Evolutionary conservation across 805 yeast species (phyloP).

Genomic region (Zygotorulaspora sp.): DNA sequence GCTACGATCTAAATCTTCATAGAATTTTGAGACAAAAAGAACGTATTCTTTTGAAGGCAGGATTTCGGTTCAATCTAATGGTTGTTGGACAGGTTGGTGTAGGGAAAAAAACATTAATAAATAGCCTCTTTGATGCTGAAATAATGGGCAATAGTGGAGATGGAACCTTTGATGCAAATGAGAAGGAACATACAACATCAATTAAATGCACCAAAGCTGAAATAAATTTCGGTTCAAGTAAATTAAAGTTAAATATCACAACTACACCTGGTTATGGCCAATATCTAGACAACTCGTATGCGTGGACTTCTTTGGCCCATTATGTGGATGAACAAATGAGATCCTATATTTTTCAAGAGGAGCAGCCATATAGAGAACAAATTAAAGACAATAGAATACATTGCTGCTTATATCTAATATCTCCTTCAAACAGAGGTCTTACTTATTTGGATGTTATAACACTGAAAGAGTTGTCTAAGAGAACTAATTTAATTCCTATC

Average conservation of each 20-base stretch:
- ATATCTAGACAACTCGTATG: constrained; percentile 55
- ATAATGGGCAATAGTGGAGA: constrained; percentile 41
- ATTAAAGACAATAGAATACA: constrained; percentile 69
- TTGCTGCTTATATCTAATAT: constrained; percentile 77
- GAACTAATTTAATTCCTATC: constrained; percentile 80
- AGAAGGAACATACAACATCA: constrained; percentile 14
- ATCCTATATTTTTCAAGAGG: constrained; percentile 65
- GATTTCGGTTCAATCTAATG: constrained; percentile 75
- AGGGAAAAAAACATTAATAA: constrained; percentile 77
- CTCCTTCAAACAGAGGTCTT: constrained; percentile 60
- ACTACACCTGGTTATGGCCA: constrained; percentile 81
- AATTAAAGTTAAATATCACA: constrained; percentile 55
- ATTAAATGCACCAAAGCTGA: constrained; percentile 20
- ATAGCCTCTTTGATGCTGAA: constrained; percentile 63
- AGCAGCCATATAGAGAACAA: constrained; percentile 57
- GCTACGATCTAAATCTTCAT: constrained; percentile 25
- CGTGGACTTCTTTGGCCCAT: constrained; percentile 65
- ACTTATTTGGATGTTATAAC: constrained; percentile 65
- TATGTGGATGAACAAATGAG: constrained; percentile 79
- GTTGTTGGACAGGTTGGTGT: constrained; percentile 83
- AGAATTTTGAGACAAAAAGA: constrained; percentile 32
- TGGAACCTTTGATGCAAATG: constrained; percentile 37
- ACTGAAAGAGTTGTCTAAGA: constrained; percentile 62
- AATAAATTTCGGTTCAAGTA: constrained; percentile 16
- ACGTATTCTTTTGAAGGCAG: constrained; percentile 42